phyloP scores from a whole-genome alignment of 306 rosid species.

The Trifolium fragiferum region DNA sequence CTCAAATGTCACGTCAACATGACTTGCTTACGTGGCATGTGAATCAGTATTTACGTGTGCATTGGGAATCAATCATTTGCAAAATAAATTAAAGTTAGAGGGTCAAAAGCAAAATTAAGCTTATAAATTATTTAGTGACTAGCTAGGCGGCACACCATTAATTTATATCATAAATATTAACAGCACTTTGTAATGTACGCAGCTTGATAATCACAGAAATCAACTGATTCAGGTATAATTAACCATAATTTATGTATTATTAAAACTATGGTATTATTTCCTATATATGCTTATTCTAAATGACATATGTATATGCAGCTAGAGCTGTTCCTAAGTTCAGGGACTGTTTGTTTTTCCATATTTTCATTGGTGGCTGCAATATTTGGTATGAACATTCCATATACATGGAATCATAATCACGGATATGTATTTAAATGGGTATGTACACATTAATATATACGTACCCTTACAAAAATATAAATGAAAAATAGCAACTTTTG shows the following conservation, averaged over 20 bases:
- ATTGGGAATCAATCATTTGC: no score
- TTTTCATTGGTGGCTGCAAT: conserved; percentile 83
- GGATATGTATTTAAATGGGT: conserved; percentile 81
- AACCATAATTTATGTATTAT: background rate
- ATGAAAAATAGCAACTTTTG: no score
- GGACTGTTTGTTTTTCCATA: conserved; percentile 70
- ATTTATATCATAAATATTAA: conserved; percentile 29
- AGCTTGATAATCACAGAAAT: conserved; percentile 90
- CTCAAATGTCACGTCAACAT: no score
- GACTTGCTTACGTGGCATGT: no score
- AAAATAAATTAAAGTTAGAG: no score
- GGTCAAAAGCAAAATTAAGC: no score
- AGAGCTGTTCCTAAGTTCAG: conserved; percentile 80
- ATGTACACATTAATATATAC: conserved; percentile 23
- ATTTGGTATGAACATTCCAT: conserved; percentile 89
- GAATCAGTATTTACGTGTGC: no score
- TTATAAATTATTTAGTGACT: background rate
- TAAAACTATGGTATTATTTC: background rate
- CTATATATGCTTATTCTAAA: background rate
- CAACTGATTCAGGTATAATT: conserved; percentile 78
- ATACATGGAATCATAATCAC: conserved; percentile 65
- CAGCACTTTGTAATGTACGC: conserved; percentile 39
- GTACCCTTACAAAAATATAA: background rate
- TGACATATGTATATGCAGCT: conserved; percentile 53
- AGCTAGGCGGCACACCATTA: background rate